phyloP scores from a whole-genome alignment of 208 protist species.

The Trichomonas tenax region DNA sequence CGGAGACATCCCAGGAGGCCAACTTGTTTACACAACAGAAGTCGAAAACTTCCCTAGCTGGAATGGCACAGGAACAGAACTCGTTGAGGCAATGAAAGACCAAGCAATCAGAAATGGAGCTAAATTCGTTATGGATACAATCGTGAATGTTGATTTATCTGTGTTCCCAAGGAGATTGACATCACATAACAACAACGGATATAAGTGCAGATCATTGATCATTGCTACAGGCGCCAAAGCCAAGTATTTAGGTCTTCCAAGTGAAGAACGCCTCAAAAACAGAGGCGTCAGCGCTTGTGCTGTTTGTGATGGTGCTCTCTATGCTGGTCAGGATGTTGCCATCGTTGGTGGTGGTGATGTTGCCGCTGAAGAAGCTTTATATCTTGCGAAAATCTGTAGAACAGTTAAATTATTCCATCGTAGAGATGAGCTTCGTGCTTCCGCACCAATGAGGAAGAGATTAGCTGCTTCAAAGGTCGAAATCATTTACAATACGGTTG shows the following conservation, averaged over 20 bases:
- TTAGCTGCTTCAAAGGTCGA: slow-evolving; percentile 13
- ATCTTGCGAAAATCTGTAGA: slow-evolving; percentile 44
- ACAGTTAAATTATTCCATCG: slow-evolving; percentile 55
- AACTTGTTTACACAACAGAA: slow-evolving; percentile 57
- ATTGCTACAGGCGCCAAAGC: slow-evolving; percentile 55
- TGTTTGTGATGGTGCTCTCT: slow-evolving; percentile 48
- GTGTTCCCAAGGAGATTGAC: not conserved
- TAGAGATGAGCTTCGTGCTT: slow-evolving; percentile 51
- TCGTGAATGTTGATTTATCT: slow-evolving; percentile 40
- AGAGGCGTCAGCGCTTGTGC: slow-evolving; percentile 56
- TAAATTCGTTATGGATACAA: slow-evolving; percentile 38
- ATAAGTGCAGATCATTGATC: slow-evolving; percentile 43
- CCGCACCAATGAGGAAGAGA: slow-evolving; percentile 51
- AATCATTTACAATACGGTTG: not conserved
- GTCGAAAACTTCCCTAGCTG: slow-evolving; percentile 56
- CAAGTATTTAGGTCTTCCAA: slow-evolving; percentile 28
- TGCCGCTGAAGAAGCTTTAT: slow-evolving; percentile 54
- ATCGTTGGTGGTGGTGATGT: slow-evolving; percentile 55
- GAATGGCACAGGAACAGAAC: slow-evolving; percentile 30
- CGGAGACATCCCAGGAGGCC: slow-evolving; percentile 45
- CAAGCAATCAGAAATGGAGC: slow-evolving; percentile 30
- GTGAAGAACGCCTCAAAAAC: slow-evolving; percentile 42
- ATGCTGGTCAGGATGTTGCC: not conserved
- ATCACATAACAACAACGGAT: not conserved
- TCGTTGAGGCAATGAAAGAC: slow-evolving; percentile 39